These are phyloP conservation scores for Hippophae tibetana DNA, from an alignment of 306 rosid species.

Conservation along the genomic window DNA sequence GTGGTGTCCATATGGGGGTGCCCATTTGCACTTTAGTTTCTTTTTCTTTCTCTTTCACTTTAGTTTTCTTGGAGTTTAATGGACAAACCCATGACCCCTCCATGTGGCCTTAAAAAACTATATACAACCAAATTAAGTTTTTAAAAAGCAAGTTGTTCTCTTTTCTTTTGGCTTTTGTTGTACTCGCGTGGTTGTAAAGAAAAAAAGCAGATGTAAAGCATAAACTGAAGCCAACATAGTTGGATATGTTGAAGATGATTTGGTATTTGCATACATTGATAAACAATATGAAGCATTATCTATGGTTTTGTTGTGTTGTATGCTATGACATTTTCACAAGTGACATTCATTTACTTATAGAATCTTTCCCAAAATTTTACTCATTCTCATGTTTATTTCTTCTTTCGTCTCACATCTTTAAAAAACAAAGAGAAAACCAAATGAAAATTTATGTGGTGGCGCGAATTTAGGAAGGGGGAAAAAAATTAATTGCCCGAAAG, in stretches of 20 bases:
- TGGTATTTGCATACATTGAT: neutral
- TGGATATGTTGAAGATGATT: slow-evolving; percentile 1
- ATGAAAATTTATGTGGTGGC: too few relatives aligned
- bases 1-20: slow-evolving; percentile 44
- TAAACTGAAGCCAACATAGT: neutral
- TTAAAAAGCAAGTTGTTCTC: slow-evolving; percentile 51
- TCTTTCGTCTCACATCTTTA: too few relatives aligned
- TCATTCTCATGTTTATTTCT: too few relatives aligned
- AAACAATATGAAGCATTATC: too few relatives aligned
- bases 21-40: slow-evolving; percentile 27
- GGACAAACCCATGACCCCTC: slow-evolving; percentile 66
- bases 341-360: too few relatives aligned
- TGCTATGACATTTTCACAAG: too few relatives aligned
- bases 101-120: slow-evolving; percentile 51
- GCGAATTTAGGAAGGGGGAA: too few relatives aligned
- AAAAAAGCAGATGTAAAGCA: slow-evolving; percentile 4
- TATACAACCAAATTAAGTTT: neutral
- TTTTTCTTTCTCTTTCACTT: slow-evolving; percentile 25
- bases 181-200: slow-evolving; percentile 42
- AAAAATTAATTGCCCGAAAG: too few relatives aligned
- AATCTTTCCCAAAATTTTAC: too few relatives aligned
- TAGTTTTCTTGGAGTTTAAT: slow-evolving; percentile 45
- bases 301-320: too few relatives aligned
- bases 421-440: too few relatives aligned
- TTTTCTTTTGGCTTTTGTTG: slow-evolving; percentile 36